Evolutionary conservation across 176 grass and related monocot genomes (phyloP).

Genomic region (Thalia dealbata): DNA sequence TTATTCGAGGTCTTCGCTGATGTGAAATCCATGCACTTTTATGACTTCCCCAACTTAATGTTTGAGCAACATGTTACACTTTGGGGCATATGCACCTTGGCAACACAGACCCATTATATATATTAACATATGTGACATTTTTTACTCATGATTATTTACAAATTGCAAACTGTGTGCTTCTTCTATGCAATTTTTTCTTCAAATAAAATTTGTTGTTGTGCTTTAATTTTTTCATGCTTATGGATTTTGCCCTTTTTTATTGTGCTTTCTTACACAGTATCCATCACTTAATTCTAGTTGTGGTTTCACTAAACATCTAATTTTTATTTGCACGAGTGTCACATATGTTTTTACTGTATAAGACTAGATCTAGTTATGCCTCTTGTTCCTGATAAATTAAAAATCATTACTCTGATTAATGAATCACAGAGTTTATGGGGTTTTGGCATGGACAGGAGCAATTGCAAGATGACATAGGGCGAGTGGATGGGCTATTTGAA

Average conservation of each 20-base stretch:
- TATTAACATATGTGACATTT: not conserved
- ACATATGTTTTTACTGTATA: too few species aligned
- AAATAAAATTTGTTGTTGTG: not conserved
- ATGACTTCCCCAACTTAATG: not conserved
- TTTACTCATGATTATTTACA: not conserved
- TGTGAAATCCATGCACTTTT: not conserved
- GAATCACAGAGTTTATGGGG: not conserved
- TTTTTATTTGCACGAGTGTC: not conserved
- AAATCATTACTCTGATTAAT: not conserved
- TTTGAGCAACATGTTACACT: not conserved
- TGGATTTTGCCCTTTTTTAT: too few species aligned
- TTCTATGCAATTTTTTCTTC: not conserved
- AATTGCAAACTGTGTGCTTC: not conserved
- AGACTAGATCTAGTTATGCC: not conserved
- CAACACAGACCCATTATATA: not conserved
- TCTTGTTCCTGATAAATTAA: not conserved
- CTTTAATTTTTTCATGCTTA: too few species aligned
- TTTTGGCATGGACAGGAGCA: slow-evolving; percentile 49
- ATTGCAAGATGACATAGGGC: slow-evolving; percentile 78
- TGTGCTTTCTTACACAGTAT: not conserved
- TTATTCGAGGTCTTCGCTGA: not conserved
- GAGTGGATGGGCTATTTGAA: slow-evolving; percentile 66
- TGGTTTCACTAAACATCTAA: not conserved
- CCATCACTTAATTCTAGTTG: not conserved
- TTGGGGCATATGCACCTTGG: not conserved